These are phyloP conservation scores for Agarophyton chilense DNA, from an alignment of 23 red algal species.

Conservation along the genomic window DNA sequence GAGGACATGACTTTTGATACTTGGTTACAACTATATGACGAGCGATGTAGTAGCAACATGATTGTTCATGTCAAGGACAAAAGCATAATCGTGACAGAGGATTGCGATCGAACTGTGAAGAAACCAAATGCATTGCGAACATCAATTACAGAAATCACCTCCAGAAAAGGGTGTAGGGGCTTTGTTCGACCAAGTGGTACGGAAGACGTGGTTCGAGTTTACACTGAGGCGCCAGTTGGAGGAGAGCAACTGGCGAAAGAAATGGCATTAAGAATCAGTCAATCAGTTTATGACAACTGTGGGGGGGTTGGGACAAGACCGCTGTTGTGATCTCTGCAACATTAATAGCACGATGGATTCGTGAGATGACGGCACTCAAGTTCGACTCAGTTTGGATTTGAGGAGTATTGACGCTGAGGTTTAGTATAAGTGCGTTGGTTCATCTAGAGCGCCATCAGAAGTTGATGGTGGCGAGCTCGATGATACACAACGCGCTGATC, in stretches of 20 bases:
- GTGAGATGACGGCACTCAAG: not conserved
- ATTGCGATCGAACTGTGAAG: constrained; percentile 72
- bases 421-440: not conserved
- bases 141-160: constrained; percentile 17
- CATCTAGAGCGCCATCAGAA: not conserved
- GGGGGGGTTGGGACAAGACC: constrained; percentile 45
- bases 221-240: constrained; percentile 75
- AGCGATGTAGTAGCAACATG: constrained; percentile 70
- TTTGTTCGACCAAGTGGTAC: constrained; percentile 97
- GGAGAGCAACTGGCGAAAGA: constrained; percentile 35
- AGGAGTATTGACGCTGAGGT: not conserved
- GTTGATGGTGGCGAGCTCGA: not conserved
- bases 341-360: not conserved
- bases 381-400: no score
- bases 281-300: constrained; percentile 50
- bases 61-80: constrained; percentile 77
- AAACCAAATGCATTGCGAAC: constrained; percentile 46
- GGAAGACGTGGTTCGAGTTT: constrained; percentile 96
- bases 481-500: not conserved
- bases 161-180: constrained; percentile 38
- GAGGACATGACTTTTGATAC: constrained; percentile 50
- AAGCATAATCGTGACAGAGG: constrained; percentile 64
- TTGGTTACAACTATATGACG: constrained; percentile 75
- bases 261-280: constrained; percentile 38
- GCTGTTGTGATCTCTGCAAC: not conserved